Conservation (phyloP, 768 basidiomycete species). For the Naganishia vishniacii region DNA sequence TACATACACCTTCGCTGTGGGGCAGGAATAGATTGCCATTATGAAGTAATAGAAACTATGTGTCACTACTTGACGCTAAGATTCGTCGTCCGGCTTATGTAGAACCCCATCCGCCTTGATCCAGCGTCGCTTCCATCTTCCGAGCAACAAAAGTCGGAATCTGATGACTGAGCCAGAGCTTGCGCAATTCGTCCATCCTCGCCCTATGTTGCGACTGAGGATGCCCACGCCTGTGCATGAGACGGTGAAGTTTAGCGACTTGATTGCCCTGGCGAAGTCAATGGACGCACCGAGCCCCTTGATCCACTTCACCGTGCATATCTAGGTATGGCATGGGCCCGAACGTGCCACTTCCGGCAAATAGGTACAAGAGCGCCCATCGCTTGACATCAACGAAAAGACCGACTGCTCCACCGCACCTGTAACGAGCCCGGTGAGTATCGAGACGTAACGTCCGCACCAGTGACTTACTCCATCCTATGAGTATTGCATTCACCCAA, state of each 20-base stretch:
- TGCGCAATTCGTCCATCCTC: conserved; percentile 85
- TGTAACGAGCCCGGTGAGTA: conserved; percentile 44
- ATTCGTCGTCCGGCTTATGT: too few relatives aligned
- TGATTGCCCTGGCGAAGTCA: neutral
- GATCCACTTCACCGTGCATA: conserved; percentile 85
- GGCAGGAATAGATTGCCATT: too few relatives aligned
- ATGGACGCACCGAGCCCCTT: conserved; percentile 69
- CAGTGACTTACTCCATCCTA: conserved; percentile 71
- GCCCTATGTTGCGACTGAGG: conserved; percentile 78
- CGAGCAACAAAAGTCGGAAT: conserved; percentile 85
- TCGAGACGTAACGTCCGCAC: too few relatives aligned
- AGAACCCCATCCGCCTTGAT: conserved; percentile 91
- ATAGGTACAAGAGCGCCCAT: conserved; percentile 81
- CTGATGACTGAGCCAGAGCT: conserved; percentile 81
- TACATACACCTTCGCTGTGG: too few relatives aligned
- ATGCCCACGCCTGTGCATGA: conserved; percentile 64
- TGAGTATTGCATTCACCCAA: conserved; percentile 95
- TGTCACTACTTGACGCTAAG: too few relatives aligned
- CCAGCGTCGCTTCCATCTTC: conserved; percentile 76
- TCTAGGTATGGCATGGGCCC: conserved; percentile 85
- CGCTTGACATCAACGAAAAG: conserved; percentile 87
- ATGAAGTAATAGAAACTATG: too few relatives aligned
- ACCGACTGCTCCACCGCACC: conserved; percentile 84
- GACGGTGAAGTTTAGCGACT: conserved; percentile 5
- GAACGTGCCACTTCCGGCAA: conserved; percentile 83